Evolutionary conservation across 495 filamentous ascomycete species (phyloP), one percentile per base, ranked within the genome.

Genomic region (Echria macrotheca): DNA sequence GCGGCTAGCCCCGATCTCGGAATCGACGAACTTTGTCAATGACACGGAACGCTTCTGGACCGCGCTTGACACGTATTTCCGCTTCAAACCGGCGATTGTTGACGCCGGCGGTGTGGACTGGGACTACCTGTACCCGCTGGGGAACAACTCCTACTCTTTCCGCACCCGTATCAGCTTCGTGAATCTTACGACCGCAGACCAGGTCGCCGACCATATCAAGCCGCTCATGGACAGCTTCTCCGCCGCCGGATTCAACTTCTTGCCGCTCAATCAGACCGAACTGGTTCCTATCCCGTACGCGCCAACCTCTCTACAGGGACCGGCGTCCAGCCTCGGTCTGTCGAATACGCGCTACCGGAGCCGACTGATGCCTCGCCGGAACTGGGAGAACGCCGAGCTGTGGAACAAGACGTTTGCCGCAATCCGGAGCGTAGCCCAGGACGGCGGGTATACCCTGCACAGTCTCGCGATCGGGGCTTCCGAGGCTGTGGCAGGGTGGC

Each of bases 21-120:
- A 38, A 11, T 19, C 26, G 0, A 52, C 58, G 6, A 15, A 33
- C 62, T 7, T 53, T 60, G 22, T 68, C 57, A 39, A 59, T 31
- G 49, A 65, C 17, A 67, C 70, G 5, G 69, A 72, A 12, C 65
- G 58, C 9, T 81, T 77, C 68, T 80, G 74, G 74, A 31, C 65
- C 15, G 72, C 59, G 1, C 59, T 76, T 6, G 41, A 50, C 3
- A 49, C 59, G 8, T 75, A 75, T 61, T 73, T 74, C 52, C 53
- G 56, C 22, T 61, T 67, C 43, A 49, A 56, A 0, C 62, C 64
- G 2, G 50, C 60, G 12, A 57, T 65, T 31, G 59, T 62, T 10
- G 67, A 68, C 3, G 56, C 62, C 12, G 68, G 68, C 2, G 67
- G 74, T 33, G 66, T 60, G 24, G 66, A 64, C 18, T 77, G 70